Percentiles rank a stretch among this genome's conserved stretches.
Conservation (phyloP, 768 basidiomycete species). For the Lentinula detonsa region DNA sequence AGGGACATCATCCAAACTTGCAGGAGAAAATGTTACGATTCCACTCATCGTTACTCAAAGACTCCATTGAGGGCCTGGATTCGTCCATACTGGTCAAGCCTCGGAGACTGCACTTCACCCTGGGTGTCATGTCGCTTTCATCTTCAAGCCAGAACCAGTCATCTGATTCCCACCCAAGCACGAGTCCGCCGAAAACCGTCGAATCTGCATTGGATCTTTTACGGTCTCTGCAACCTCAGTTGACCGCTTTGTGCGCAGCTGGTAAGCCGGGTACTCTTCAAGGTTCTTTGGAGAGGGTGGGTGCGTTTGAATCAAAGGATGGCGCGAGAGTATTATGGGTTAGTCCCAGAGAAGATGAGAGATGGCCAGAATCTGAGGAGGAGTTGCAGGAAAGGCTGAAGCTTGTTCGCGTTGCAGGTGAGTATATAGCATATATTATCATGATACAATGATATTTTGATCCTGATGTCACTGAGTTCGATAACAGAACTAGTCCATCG, state of each 20-base stretch:
- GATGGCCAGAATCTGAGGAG: slow-evolving; percentile 3
- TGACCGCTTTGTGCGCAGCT: neutral
- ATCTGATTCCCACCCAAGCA: neutral
- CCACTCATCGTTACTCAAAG: slow-evolving; percentile 35
- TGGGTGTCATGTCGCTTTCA: slow-evolving; percentile 65
- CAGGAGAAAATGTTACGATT: slow-evolving; percentile 31
- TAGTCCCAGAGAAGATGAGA: slow-evolving; percentile 1
- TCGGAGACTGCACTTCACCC: slow-evolving; percentile 60
- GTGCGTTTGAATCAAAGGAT: slow-evolving; percentile 3
- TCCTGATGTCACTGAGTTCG: neutral
- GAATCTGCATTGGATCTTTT: slow-evolving; percentile 3
- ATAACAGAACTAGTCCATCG: slow-evolving; percentile 33
- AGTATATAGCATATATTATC: neutral
- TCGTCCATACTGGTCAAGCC: slow-evolving; percentile 51
- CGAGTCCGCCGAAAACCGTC: neutral
- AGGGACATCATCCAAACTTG: slow-evolving; percentile 37
- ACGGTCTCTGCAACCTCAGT: slow-evolving; percentile 2
- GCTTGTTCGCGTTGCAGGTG: neutral
- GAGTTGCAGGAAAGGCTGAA: neutral
- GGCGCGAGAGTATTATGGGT: slow-evolving; percentile 5
- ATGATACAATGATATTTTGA: too few relatives aligned
- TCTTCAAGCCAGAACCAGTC: neutral
- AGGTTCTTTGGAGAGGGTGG: neutral
- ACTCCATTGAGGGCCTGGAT: slow-evolving; percentile 49
- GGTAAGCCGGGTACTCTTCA: neutral